Evolutionary conservation across 495 filamentous ascomycete species (phyloP), one percentile per base, ranked within the genome.

Genomic region (Hypoxylon crocopeplum): DNA sequence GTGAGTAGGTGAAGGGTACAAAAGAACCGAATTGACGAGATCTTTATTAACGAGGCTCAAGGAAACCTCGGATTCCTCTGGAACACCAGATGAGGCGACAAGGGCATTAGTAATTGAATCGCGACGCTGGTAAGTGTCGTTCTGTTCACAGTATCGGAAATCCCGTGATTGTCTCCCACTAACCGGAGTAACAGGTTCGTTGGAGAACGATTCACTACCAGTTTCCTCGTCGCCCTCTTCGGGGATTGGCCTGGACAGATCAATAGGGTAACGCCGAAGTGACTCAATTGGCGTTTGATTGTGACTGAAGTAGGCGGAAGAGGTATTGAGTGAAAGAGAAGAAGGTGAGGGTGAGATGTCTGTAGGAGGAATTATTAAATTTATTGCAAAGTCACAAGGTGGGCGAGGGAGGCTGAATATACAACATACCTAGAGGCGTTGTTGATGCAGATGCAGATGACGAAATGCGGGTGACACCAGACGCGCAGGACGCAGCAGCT

Each of bases 111-210:
- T 68, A 50, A 75, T 63, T 2, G 67, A 70, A 24, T 75, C 72
- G 42, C 56, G 48, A 29, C 68, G 54, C 19, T 65, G 62, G 55
- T 75, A 72, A 22, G 72, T 61, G 47, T 79, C 75, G 57, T 71
- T 70, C 40, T 68, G 72, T 27, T 72, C 51, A 16, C 76, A 74
- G 45, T 74, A 72, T 12, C 75, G 72, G 41, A 81, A 79, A 61
- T 81, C 77, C 55, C 72, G 75, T 47, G 77, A 80, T 53, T 77
- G 76, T 56, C 78, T 77, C 51, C 75, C 73, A 67, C 78, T 81
- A 22, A 77, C 69, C 19, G 78, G 78, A 2, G 78, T 81, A 57
- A 72, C 71, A 34, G 78, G 78, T 40, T 81, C 78, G 65, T 75
- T 79, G 29, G 70, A 48, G 27, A 60, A 62, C 20, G 71, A 72